Evolutionary conservation across 176 grass and related monocot genomes (phyloP).

Genomic region (Avena eriantha): DNA sequence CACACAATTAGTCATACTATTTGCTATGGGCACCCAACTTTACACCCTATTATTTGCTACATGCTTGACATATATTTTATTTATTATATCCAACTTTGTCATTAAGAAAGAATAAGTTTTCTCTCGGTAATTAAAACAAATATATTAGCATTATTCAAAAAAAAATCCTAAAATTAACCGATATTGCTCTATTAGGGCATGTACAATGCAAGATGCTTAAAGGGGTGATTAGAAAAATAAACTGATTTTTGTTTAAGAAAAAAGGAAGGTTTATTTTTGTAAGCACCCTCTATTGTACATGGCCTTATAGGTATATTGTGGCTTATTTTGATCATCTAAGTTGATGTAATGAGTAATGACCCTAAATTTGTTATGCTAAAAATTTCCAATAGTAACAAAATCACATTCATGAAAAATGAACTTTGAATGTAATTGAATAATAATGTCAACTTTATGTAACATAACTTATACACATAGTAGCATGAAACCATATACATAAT

Average conservation of each 20-base stretch:
- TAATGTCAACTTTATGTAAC: not conserved
- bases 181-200: too few relatives aligned
- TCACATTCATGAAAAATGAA: not conserved
- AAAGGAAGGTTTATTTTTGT: too few relatives aligned
- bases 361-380: not conserved
- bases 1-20: not conserved
- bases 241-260: too few relatives aligned
- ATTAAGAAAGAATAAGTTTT: not conserved
- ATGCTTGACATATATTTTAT: too few relatives aligned
- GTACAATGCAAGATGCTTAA: too few relatives aligned
- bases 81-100: not conserved
- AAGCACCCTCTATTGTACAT: too few relatives aligned
- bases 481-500: too few relatives aligned
- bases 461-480: not conserved
- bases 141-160: not conserved
- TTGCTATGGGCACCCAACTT: conserved; percentile 21
- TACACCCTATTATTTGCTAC: not conserved
- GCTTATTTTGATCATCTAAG: not conserved
- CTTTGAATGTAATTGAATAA: not conserved
- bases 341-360: not conserved
- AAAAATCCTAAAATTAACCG: too few relatives aligned
- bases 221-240: too few relatives aligned
- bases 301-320: too few relatives aligned
- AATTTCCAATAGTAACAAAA: not conserved
- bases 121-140: not conserved